Evolutionary conservation across 176 grass and related monocot genomes (phyloP), one percentile per base, ranked within the genome.

Genomic region (Avena sativa): DNA sequence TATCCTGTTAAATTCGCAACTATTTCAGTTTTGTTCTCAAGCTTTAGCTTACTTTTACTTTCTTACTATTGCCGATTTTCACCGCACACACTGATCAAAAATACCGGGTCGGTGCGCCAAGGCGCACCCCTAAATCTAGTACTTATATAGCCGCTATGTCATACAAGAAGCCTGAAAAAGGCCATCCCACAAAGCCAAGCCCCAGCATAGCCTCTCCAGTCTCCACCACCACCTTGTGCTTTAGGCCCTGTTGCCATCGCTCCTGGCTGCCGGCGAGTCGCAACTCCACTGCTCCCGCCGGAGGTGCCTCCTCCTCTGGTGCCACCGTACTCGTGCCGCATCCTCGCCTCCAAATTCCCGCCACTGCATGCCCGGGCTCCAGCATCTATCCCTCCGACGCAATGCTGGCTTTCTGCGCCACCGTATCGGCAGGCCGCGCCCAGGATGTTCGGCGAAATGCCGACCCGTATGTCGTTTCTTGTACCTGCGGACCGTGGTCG

Each of bases 401-500:
- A 21, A 46, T 71, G 19, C 19, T 19, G 19, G 69, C 9, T 4
- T 64, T 36, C 11, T 6, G 38, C 5, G 38, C 38, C 38, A 40
- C 4, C 19, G 9, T 26, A 14, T 50, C 9, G 32, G 69, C 74
- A 28, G 40, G 20, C 9, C 43, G 71, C 51, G 4, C 68, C 12
- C 38, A 19, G 20, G 83, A 48, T 36, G 78, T 81, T 86, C 78
- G 83, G 55, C 71, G 50, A 57, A 86, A 89, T 81, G 83, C 23
- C 72, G 40, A 57, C 15, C 23, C 1, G 17, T 28, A 28, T 32
- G 52, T 25, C 32, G 2, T 59, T 56, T 48, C 13, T 61, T 78
- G 19, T 20, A 30, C 21, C 21, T 19, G 20, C 38, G 38, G 55
- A 4, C 76, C 12, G 76, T 26, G 15, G 83, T 48, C 12, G 30